phyloP scores from a whole-genome alignment of 192 early-diverging fungal species.

The Haplosporangium gracile region DNA sequence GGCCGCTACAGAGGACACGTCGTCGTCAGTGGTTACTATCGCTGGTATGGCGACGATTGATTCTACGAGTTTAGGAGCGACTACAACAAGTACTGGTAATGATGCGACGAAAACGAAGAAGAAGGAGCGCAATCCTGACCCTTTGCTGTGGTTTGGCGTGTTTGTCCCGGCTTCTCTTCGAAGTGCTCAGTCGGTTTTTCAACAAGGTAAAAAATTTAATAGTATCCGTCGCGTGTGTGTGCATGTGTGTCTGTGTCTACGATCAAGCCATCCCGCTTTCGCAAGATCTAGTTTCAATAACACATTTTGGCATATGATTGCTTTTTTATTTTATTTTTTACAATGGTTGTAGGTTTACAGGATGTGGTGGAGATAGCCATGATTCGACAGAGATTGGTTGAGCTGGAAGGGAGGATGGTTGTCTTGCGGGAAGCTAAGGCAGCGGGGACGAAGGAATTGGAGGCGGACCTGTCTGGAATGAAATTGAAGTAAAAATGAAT shows the following conservation, averaged over 20 bases:
- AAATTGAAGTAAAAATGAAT: neutral
- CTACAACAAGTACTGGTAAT: neutral
- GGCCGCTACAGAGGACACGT: neutral
- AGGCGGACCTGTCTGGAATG: neutral
- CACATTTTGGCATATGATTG: constrained; percentile 7
- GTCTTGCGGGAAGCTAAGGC: constrained; percentile 15
- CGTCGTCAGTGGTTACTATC: neutral
- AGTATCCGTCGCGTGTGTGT: neutral
- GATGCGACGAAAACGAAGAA: constrained; percentile 33
- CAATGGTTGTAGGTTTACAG: constrained; percentile 23
- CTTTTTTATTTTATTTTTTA: neutral
- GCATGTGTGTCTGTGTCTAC: neutral
- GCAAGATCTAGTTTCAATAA: neutral
- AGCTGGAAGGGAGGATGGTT: constrained; percentile 26
- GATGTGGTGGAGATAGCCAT: constrained; percentile 36
- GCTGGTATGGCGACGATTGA: neutral
- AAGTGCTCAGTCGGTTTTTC: constrained; percentile 37
- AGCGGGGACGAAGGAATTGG: neutral
- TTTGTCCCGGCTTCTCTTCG: constrained; percentile 51
- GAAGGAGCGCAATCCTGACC: constrained; percentile 46
- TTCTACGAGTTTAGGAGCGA: neutral
- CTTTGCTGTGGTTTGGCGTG: constrained; percentile 52
- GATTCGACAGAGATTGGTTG: constrained; percentile 25
- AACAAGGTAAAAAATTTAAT: constrained; percentile 29
- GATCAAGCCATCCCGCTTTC: neutral